A percentile compares a stretch with the other conserved stretches of the same genome.
Evolutionary conservation across 441 rosid genomes (phyloP).

Genomic region (Geranium incanum): DNA sequence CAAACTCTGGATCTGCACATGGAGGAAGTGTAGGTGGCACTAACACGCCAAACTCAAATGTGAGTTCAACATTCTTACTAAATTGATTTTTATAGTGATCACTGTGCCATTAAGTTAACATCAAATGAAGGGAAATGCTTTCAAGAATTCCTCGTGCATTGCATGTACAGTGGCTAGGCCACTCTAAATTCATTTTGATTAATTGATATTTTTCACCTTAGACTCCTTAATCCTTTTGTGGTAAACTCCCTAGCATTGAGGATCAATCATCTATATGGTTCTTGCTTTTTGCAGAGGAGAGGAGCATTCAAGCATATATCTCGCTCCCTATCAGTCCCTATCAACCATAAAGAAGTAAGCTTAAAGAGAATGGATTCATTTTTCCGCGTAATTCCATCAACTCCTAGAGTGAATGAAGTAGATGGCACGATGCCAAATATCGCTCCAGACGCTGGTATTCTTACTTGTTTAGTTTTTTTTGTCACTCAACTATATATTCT

Average conservation of each 20-base stretch:
- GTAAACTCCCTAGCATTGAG: not conserved
- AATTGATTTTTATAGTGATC: not conserved
- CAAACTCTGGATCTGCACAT: constrained; percentile 39
- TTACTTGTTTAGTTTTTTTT: not conserved
- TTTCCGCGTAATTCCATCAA: constrained; percentile 39
- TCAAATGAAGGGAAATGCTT: not conserved
- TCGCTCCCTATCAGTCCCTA: constrained; percentile 51
- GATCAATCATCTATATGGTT: not conserved
- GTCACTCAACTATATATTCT: too few relatives aligned
- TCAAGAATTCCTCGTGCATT: not conserved
- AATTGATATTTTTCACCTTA: not conserved
- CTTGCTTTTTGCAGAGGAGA: constrained; percentile 25
- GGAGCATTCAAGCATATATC: constrained; percentile 27
- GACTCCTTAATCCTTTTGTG: not conserved
- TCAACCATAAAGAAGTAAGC: constrained; percentile 34
- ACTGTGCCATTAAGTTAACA: not conserved
- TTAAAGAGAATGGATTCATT: constrained; percentile 38
- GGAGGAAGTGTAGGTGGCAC: constrained; percentile 29
- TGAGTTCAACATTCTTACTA: constrained; percentile 31
- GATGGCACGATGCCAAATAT: constrained; percentile 24
- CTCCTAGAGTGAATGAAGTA: constrained; percentile 25
- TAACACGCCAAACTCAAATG: constrained; percentile 35
- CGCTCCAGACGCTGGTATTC: constrained; percentile 21
- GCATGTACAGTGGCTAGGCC: too few relatives aligned
- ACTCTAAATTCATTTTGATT: not conserved